Evolutionary conservation across 257 asterid genomes (phyloP).

Genomic region (Primulina huaijiensis): DNA sequence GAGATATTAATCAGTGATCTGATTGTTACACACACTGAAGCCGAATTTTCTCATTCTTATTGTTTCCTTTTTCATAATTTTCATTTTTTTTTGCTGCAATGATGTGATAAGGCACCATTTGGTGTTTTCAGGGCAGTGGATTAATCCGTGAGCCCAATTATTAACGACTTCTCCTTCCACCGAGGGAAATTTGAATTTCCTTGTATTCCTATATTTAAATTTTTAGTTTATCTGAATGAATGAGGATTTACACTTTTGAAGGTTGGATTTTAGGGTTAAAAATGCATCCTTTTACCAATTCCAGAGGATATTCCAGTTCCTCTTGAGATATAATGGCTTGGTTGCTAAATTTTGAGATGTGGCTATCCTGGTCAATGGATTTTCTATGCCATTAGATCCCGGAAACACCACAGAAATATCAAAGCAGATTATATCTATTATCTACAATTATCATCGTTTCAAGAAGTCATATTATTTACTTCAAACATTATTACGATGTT

Average conservation of each 20-base stretch:
- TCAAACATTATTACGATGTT: background rate
- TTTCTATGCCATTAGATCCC: constrained; percentile 53
- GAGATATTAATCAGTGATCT: constrained; percentile 78
- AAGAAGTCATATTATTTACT: background rate
- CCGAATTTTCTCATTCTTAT: constrained; percentile 15
- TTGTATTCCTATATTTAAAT: background rate
- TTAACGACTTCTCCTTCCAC: constrained; percentile 68
- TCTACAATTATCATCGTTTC: no score
- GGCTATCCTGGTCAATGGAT: constrained; percentile 76
- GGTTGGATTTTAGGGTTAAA: no score
- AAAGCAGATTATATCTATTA: no score
- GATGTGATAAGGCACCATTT: constrained; percentile 41
- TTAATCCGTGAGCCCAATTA: constrained; percentile 44
- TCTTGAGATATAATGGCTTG: constrained; percentile 70
- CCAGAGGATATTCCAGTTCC: constrained; percentile 56
- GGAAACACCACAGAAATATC: constrained; percentile 68
- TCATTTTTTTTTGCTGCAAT: constrained; percentile 21
- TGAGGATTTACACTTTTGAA: background rate
- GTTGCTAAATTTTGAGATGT: constrained; percentile 50
- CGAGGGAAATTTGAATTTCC: constrained; percentile 32
- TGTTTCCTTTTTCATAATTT: background rate
- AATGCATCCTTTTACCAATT: constrained; percentile 84
- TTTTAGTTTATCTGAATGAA: background rate
- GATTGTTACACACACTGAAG: constrained; percentile 97
- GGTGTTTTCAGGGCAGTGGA: constrained; percentile 60